A percentile compares a stretch with the other conserved stretches of the same genome.
phyloP scores from a whole-genome alignment of 345 rosid genomes.

The Syzygium oleosum region DNA sequence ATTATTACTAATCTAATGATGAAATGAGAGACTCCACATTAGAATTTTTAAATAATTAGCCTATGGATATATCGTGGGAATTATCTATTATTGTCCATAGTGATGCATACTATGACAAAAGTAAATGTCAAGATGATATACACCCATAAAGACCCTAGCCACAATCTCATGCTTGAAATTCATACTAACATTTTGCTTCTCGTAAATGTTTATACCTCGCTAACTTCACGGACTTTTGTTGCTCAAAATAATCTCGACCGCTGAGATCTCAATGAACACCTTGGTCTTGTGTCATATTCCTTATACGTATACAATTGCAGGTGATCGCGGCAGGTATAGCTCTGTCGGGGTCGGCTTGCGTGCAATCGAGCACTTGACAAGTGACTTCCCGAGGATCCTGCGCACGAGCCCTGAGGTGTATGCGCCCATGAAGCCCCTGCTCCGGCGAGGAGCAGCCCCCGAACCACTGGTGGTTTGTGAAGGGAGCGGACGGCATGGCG shows the following conservation, averaged over 20 bases:
- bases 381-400: constrained; percentile 68
- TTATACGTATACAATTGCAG: neutral
- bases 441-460: constrained; percentile 52
- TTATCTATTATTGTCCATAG: too few species aligned
- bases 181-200: neutral
- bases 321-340: constrained; percentile 55
- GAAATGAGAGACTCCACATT: neutral
- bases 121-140: neutral
- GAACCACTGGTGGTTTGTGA: constrained; percentile 66
- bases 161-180: neutral
- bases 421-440: constrained; percentile 37
- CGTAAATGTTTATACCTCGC: too few species aligned
- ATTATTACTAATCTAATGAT: neutral
- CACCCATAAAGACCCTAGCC: neutral
- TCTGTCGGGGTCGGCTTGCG: constrained; percentile 55
- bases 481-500: constrained; percentile 64
- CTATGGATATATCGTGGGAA: neutral
- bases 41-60: neutral
- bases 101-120: too few species aligned
- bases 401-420: constrained; percentile 49
- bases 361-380: constrained; percentile 51
- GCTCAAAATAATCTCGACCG: too few species aligned
- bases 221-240: too few species aligned
- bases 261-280: too few species aligned
- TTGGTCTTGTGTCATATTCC: too few species aligned